phyloP scores from a whole-genome alignment of 352 stramenopile genomes.

The Pythium brassicae region DNA sequence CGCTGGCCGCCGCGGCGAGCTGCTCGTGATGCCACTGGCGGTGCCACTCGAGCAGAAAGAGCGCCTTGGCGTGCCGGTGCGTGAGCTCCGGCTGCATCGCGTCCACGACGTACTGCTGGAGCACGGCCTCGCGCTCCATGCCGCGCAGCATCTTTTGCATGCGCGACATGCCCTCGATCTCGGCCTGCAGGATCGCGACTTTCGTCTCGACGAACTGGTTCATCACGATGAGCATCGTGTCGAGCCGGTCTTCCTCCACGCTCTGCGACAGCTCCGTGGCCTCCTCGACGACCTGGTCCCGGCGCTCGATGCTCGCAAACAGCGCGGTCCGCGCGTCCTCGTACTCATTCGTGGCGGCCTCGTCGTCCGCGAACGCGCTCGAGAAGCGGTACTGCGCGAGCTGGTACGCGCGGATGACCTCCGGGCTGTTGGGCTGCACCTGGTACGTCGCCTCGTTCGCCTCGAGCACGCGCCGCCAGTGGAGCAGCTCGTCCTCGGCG shows the following conservation, averaged over 20 bases:
- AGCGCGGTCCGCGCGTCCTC: slow-evolving; percentile 52
- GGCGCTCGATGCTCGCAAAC: slow-evolving; percentile 58
- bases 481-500: slow-evolving; percentile 60
- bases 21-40: slow-evolving; percentile 65
- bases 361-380: slow-evolving; percentile 61
- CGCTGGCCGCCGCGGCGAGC: slow-evolving; percentile 21
- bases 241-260: slow-evolving; percentile 79
- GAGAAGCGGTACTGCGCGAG: slow-evolving; percentile 56
- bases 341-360: slow-evolving; percentile 50
- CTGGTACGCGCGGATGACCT: slow-evolving; percentile 67
- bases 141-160: slow-evolving; percentile 63
- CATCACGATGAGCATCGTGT: slow-evolving; percentile 82
- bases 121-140: slow-evolving; percentile 79
- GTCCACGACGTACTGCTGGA: slow-evolving; percentile 85
- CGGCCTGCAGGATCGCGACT: slow-evolving; percentile 71
- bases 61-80: slow-evolving; percentile 71
- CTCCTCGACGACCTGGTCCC: slow-evolving; percentile 81
- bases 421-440: slow-evolving; percentile 73
- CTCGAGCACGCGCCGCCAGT: slow-evolving; percentile 72
- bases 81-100: slow-evolving; percentile 75
- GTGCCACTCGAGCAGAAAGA: slow-evolving; percentile 81
- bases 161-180: slow-evolving; percentile 70
- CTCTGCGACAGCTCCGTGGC: slow-evolving; percentile 72
- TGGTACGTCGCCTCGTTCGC: slow-evolving; percentile 80
- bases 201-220: slow-evolving; percentile 85